Evolutionary conservation across 129 eudicot genomes (phyloP).

Genomic region (Lactuca saligna): DNA sequence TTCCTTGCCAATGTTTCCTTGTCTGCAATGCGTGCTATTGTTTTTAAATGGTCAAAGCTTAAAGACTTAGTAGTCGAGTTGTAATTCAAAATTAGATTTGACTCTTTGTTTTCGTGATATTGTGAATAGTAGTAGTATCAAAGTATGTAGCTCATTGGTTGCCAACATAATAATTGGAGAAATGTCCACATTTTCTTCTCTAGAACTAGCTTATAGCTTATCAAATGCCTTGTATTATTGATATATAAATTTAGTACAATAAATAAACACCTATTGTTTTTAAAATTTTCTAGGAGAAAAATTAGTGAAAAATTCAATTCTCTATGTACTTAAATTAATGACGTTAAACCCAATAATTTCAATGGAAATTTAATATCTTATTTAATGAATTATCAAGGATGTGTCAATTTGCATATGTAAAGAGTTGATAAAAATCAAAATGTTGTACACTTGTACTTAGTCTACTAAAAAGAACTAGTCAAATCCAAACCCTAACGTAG

Average conservation of each 20-base stretch:
- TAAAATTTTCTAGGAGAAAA: too few species aligned
- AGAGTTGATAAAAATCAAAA: neutral
- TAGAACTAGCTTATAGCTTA: too few species aligned
- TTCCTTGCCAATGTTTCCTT: conserved; percentile 11
- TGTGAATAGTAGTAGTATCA: too few species aligned
- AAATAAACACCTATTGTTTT: too few species aligned
- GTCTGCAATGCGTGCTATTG: neutral
- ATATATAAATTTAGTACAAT: too few species aligned
- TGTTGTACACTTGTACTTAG: neutral
- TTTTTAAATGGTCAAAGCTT: neutral
- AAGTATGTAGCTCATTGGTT: too few species aligned
- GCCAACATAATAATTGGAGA: too few species aligned
- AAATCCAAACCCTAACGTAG: conserved; percentile 8
- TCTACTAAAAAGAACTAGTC: conserved; percentile 12
- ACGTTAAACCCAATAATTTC: neutral
- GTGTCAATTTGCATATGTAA: neutral
- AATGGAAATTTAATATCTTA: neutral
- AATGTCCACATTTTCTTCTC: too few species aligned
- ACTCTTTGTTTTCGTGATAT: neutral
- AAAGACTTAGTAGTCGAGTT: neutral
- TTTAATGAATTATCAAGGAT: neutral
- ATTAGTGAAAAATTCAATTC: neutral
- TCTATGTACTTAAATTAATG: neutral
- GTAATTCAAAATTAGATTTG: too few species aligned
- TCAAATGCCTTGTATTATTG: too few species aligned